phyloP scores from a whole-genome alignment of 129 eudicot genomes.

The Flaveria trinervia region DNA sequence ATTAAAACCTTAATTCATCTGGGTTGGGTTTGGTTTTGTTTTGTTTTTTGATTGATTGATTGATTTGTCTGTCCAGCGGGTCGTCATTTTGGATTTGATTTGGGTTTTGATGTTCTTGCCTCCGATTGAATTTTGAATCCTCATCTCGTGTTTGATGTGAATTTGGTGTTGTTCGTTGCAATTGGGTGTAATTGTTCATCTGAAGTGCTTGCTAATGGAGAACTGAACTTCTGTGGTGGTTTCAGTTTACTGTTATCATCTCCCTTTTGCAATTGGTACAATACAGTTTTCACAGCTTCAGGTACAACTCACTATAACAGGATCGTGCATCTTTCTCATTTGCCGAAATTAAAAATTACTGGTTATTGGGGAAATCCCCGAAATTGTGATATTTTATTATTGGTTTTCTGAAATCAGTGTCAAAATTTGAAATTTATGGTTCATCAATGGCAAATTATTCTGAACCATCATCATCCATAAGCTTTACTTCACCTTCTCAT shows the following conservation, averaged over 20 bases:
- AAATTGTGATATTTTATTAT: conserved; percentile 5
- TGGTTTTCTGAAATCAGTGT: conserved; percentile 11
- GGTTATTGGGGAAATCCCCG: not conserved
- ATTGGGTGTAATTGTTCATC: not conserved
- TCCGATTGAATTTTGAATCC: not conserved
- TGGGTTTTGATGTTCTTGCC: not conserved
- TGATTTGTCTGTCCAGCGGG: too few relatives aligned
- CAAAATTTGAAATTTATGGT: not conserved
- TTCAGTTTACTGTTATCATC: too few relatives aligned
- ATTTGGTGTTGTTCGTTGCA: not conserved
- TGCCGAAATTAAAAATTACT: not conserved
- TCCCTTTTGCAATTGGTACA: not conserved
- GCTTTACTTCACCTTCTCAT: conserved; percentile 63
- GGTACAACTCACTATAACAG: conserved; percentile 13
- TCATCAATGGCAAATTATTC: conserved; percentile 46
- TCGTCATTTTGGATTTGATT: not conserved
- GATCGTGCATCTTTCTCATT: not conserved
- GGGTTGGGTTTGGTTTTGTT: not conserved
- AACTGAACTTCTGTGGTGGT: not conserved
- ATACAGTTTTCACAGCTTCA: conserved; percentile 6
- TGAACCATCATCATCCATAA: conserved; percentile 56
- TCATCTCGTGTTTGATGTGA: not conserved
- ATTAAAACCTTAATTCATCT: not conserved
- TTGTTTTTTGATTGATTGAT: too few relatives aligned
- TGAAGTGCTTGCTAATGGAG: not conserved